phyloP scores from a whole-genome alignment of 345 rosid genomes.

The Eucalyptus sp. region DNA sequence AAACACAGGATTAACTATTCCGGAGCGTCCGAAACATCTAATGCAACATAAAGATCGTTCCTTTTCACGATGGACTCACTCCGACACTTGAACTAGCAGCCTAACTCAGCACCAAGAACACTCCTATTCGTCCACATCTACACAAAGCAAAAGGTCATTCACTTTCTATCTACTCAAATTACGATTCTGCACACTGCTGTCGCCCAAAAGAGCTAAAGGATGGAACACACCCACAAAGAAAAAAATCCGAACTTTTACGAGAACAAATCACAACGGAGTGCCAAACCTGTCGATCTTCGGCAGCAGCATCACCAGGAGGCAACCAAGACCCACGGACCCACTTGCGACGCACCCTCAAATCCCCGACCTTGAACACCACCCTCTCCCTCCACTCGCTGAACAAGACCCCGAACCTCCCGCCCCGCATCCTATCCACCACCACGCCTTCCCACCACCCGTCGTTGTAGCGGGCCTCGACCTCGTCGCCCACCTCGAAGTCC shows the following conservation, averaged over 20 bases:
- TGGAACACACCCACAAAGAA: neutral
- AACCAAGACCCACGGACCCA: slow-evolving; percentile 60
- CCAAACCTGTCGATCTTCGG: slow-evolving; percentile 1
- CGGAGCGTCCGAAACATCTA: neutral
- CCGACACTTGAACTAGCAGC: neutral
- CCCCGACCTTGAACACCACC: slow-evolving; percentile 26
- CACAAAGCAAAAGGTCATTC: neutral
- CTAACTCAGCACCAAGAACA: neutral
- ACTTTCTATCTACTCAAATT: neutral
- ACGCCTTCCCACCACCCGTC: slow-evolving; percentile 97
- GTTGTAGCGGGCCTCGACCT: slow-evolving; percentile 53
- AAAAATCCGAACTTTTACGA: neutral
- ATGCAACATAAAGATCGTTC: neutral
- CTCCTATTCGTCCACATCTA: neutral
- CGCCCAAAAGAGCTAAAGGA: neutral
- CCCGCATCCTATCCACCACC: slow-evolving; percentile 33
- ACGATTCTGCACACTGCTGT: neutral
- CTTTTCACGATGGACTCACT: neutral
- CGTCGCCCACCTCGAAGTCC: slow-evolving; percentile 30
- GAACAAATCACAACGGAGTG: neutral
- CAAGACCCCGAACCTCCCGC: slow-evolving; percentile 48
- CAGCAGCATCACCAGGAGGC: slow-evolving; percentile 25
- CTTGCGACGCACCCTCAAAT: slow-evolving; percentile 59
- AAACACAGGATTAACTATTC: neutral
- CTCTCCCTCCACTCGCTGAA: slow-evolving; percentile 49